Percentiles rank a stretch among this genome's conserved stretches.
phyloP scores from a whole-genome alignment of 2,329 filamentous ascomycete species.

The Botryotinia convoluta region DNA sequence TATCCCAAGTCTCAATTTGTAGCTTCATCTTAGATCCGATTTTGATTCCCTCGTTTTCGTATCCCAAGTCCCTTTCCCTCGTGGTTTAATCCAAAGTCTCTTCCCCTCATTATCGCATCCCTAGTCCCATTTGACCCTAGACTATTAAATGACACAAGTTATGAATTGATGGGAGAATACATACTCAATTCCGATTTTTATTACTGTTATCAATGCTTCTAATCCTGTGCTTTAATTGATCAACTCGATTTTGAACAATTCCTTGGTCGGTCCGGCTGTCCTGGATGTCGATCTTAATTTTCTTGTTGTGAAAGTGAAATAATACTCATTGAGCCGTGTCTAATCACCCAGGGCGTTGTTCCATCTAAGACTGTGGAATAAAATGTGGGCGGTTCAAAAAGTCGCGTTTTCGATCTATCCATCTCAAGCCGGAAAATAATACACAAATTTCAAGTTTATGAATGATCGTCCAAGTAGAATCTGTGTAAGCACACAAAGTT shows the following conservation, averaged over 20 bases:
- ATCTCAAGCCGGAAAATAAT: background rate
- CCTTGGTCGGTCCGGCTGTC: background rate
- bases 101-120: background rate
- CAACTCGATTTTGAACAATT: background rate
- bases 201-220: background rate
- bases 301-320: background rate
- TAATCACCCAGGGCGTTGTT: background rate
- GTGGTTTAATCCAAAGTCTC: no score
- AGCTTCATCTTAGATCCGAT: no score
- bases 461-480: background rate
- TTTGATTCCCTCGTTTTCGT: no score
- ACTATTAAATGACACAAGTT: background rate
- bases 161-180: background rate
- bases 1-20: no score
- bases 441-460: background rate
- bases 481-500: background rate
- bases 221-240: background rate
- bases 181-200: background rate
- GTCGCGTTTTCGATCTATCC: background rate
- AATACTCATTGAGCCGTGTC: background rate
- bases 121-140: background rate
- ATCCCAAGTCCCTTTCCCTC: no score
- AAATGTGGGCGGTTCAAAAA: background rate
- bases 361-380: background rate
- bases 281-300: background rate